Conservation (phyloP, 768 basidiomycete species). For the Lentinula aciculospora region DNA sequence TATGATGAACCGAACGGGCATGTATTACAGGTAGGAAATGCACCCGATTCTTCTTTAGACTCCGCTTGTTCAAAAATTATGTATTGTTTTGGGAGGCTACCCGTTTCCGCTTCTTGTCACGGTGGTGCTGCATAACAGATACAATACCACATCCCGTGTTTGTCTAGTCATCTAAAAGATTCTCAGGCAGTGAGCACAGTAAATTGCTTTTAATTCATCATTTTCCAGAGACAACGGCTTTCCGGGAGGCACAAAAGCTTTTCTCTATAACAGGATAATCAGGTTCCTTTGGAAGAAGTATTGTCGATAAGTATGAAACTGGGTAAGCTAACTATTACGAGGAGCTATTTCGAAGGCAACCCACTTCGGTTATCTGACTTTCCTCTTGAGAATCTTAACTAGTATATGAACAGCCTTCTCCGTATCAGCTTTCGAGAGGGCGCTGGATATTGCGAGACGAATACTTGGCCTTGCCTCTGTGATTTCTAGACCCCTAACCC, state of each 20-base stretch:
- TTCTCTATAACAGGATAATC: no score
- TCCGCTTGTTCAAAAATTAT: not conserved
- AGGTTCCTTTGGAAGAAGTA: not conserved
- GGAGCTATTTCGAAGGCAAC: no score
- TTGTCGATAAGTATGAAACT: no score
- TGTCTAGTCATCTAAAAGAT: no score
- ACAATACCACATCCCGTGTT: not conserved
- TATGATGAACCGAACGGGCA: no score
- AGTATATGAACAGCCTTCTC: slow-evolving; percentile 81
- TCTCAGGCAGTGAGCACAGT: no score
- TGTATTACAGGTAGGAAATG: no score
- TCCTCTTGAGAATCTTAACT: slow-evolving; percentile 59
- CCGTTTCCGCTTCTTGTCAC: not conserved
- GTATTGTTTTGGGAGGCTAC: not conserved
- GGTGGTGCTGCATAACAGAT: not conserved
- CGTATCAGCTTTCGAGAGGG: slow-evolving; percentile 81
- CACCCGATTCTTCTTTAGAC: not conserved
- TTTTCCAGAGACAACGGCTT: no score
- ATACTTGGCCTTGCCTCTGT: slow-evolving; percentile 54
- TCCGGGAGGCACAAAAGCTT: no score
- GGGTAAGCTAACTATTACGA: no score
- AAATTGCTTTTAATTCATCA: no score
- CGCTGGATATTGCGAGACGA: slow-evolving; percentile 74
- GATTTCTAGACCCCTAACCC: slow-evolving; percentile 38
- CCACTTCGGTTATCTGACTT: not conserved